phyloP scores from a whole-genome alignment of 441 rosid species.

The Syzygium syzygioides region DNA sequence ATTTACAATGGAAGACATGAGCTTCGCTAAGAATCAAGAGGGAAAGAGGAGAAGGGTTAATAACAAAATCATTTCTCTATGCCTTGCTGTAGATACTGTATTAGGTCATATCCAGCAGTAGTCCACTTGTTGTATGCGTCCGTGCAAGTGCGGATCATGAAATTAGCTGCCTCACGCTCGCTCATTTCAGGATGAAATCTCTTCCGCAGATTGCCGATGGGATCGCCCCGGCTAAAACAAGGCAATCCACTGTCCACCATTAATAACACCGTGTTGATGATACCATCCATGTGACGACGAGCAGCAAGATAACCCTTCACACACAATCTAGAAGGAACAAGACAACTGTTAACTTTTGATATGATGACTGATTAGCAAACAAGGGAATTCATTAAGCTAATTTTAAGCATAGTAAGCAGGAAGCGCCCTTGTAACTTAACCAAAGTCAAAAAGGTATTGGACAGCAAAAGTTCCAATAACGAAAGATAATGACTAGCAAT shows the following conservation, averaged over 20 bases:
- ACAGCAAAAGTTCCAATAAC: too few relatives aligned
- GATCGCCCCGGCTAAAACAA: conserved; percentile 96
- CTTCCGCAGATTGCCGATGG: conserved; percentile 87
- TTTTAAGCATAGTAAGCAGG: background rate
- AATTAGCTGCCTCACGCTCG: conserved; percentile 95
- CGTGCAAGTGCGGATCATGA: conserved; percentile 80
- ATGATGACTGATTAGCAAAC: background rate
- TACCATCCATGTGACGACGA: conserved; percentile 91
- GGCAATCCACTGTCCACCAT: conserved; percentile 97
- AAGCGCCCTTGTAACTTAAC: background rate
- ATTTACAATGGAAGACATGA: conserved; percentile 20
- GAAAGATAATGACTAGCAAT: too few relatives aligned
- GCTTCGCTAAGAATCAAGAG: background rate
- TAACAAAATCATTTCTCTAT: conserved; percentile 60
- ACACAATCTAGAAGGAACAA: conserved; percentile 49
- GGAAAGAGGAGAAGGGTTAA: background rate
- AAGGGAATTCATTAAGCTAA: background rate
- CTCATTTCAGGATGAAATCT: conserved; percentile 97
- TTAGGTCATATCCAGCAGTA: conserved; percentile 95
- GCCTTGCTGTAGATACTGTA: conserved; percentile 95
- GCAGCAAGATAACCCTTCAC: conserved; percentile 94
- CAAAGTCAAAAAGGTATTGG: too few relatives aligned
- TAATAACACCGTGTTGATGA: conserved; percentile 73
- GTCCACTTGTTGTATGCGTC: conserved; percentile 99
- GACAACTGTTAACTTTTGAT: background rate